Base-by-base conservation (phyloP, 768 basidiomycete species). In the Boletus pseudo-olivaceus region DNA sequence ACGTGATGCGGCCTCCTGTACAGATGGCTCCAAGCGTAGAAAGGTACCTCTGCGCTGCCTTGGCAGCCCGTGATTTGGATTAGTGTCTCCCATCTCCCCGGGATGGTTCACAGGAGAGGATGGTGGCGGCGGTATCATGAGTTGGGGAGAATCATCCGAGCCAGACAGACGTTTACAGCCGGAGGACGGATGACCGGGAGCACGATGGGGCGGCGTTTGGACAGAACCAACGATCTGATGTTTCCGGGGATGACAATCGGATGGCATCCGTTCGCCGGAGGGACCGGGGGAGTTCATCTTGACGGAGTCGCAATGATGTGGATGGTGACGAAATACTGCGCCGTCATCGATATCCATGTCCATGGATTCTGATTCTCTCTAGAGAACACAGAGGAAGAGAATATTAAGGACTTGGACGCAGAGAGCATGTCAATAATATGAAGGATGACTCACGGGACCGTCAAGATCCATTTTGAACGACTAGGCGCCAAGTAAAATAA, bases 331-430 rank as follows among this genome's bases (percentile, higher is more conserved):
- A 40, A 44, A 15, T 11, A 34, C 39, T 6, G 39, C 35, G 23
- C n/a, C 48, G 7, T 56, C 62, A 30, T 56, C 51, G 27, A 55
- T 46, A 34, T 64, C 54, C 58, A 61, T 64, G 0, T 34, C 33
- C 41, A 17, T 39, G 44, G 52, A 46, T 27, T 45, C 42, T 29
- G 49, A 46, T 27, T 43, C 49, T 51, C 19, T 43, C 63, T 64
- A 46, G 39, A 47, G 19, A 41, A 54, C 1, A 20, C 26, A 17
- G 26, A 17, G 27, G n/a, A 14, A 14, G 11, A 12, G 23, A 7
- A 19, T n/a, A 39, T 32, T 54, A 15, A 57, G 53, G 47, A n/a
- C n/a, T n/a, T n/a, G n/a, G n/a, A 56, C 29, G 14, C 29, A 19
- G 38, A 38, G 1, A 32, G n/a, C 4, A 17, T 38, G 35, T 29